Conservation (phyloP, 139 green algal genomes). For the Klebsormidium nitens region DNA sequence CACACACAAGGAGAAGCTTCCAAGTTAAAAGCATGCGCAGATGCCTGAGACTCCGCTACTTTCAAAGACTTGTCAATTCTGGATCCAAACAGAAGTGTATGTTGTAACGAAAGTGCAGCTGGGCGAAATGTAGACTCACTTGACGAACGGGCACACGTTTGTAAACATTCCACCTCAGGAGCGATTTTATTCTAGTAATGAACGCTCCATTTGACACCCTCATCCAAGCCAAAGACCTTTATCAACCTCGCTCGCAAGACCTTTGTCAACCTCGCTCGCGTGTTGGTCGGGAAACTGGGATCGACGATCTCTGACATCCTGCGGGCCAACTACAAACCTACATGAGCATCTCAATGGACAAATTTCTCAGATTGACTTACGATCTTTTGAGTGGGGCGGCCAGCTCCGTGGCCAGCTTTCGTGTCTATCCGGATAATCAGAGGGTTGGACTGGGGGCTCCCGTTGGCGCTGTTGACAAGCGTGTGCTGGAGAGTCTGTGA, state of each 20-base stretch:
- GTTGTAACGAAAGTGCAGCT: background rate
- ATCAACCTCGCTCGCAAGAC: background rate
- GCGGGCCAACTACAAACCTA: background rate
- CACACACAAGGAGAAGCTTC: background rate
- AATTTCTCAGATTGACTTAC: slow-evolving; percentile 13
- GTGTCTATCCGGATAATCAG: slow-evolving; percentile 74
- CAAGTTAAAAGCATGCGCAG: background rate
- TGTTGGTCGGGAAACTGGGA: background rate
- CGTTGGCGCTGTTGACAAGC: no score
- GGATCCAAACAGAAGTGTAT: background rate
- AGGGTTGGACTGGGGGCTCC: slow-evolving; percentile 68
- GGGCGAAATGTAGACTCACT: no score
- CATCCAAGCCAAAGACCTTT: background rate
- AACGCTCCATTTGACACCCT: background rate
- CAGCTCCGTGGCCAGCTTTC: slow-evolving; percentile 71
- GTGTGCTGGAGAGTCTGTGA: no score
- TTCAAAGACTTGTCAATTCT: background rate
- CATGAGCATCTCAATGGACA: background rate
- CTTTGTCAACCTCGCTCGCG: background rate
- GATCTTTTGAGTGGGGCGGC: slow-evolving; percentile 81
- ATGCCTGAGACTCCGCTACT: background rate
- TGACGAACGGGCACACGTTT: background rate
- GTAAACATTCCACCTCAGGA: background rate
- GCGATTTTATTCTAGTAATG: background rate
- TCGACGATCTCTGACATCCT: background rate